These are phyloP conservation scores for Neophaeococcomyces aloes DNA, from an alignment of 2,329 filamentous ascomycete genomes.

Conservation along the genomic window DNA sequence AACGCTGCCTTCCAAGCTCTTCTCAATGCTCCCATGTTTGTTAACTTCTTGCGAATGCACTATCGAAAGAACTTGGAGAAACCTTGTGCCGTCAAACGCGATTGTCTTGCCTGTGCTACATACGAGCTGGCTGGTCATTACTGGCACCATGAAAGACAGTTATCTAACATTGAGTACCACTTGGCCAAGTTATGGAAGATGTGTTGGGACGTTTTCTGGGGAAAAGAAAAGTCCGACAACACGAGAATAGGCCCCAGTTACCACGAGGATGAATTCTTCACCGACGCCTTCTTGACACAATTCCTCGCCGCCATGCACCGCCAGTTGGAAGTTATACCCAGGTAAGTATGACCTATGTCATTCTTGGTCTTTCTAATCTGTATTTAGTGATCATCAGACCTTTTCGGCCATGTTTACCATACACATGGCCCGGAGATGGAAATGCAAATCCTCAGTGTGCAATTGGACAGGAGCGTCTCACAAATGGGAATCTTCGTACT, in stretches of 20 bases:
- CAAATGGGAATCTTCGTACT: not conserved
- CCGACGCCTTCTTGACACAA: not conserved
- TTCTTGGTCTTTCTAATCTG: not conserved
- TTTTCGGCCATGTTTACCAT: not conserved
- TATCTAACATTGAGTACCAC: not conserved
- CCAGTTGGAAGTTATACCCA: not conserved
- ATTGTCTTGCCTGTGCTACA: too few relatives aligned
- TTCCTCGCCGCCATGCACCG: conserved; percentile 1
- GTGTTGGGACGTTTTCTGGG: not conserved
- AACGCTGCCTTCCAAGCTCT: conserved; percentile 2
- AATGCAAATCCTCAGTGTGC: not conserved
- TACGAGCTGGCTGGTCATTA: too few relatives aligned
- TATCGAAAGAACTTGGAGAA: too few relatives aligned
- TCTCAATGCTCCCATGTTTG: not conserved
- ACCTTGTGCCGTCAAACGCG: too few relatives aligned
- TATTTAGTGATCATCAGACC: not conserved
- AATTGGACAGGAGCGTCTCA: not conserved
- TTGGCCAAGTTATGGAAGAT: not conserved
- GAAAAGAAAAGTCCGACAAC: not conserved
- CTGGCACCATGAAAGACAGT: too few relatives aligned
- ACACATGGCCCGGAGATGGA: not conserved
- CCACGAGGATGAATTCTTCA: not conserved
- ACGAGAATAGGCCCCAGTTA: not conserved
- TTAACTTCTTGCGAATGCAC: not conserved
- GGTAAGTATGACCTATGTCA: too few relatives aligned